Evolutionary conservation across 441 rosid species (phyloP).

Genomic region (Populus hybrid): DNA sequence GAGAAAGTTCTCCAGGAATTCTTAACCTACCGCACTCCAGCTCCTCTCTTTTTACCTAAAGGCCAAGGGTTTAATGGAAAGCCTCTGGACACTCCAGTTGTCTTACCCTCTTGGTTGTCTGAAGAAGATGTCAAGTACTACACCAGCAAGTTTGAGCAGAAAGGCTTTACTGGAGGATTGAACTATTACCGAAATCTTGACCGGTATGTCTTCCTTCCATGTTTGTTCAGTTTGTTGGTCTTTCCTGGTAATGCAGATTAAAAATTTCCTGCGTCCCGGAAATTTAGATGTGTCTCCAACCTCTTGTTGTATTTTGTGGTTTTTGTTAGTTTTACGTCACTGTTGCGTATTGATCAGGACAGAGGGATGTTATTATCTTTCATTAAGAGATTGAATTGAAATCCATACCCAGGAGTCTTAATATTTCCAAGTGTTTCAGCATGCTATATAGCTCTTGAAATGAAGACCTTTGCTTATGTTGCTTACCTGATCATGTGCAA

Average conservation of each 20-base stretch:
- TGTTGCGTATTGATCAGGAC: no score
- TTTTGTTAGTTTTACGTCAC: no score
- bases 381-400: no score
- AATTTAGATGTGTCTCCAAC: no score
- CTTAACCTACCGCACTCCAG: constrained; percentile 28
- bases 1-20: constrained; percentile 27
- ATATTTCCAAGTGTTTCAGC: no score
- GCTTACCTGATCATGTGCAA: neutral
- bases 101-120: constrained; percentile 55
- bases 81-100: constrained; percentile 13
- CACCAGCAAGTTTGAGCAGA: constrained; percentile 31
- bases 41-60: constrained; percentile 39
- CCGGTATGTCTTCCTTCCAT: constrained; percentile 28
- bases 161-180: constrained; percentile 47
- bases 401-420: neutral
- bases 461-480: no score
- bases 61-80: constrained; percentile 14
- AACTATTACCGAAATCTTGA: constrained; percentile 61
- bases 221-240: neutral
- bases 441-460: no score
- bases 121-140: constrained; percentile 47
- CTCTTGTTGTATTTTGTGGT: no score
- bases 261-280: neutral
- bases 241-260: neutral
- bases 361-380: no score